Percentiles rank a stretch among this genome's conserved stretches.
These are phyloP conservation scores for Blastocystis sp. DNA, from an alignment of 352 stramenopile genomes.

Conservation along the genomic window DNA sequence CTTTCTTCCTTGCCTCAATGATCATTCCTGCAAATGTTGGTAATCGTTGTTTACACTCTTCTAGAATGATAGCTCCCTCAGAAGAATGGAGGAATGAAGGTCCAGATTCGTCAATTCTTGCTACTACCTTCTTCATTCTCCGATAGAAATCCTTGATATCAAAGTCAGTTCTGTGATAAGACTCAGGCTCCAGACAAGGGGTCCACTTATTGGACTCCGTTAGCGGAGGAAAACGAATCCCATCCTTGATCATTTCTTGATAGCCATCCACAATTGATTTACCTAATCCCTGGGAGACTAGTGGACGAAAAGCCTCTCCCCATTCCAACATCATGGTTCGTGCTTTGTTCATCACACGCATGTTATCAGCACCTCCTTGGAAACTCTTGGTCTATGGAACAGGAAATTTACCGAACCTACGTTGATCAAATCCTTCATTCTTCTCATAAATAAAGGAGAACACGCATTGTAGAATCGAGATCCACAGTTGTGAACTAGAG, in stretches of 20 bases:
- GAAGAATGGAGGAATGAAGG: not conserved
- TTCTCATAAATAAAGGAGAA: conserved; percentile 9
- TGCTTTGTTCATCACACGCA: not conserved
- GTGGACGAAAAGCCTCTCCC: not conserved
- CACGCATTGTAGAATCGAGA: not conserved
- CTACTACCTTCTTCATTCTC: not conserved
- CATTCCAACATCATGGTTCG: not conserved
- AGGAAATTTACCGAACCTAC: not conserved
- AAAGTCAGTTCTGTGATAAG: not conserved
- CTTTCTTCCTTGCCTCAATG: not conserved
- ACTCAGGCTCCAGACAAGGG: not conserved
- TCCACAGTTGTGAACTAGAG: not conserved
- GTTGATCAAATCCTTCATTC: not conserved
- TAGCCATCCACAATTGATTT: not conserved
- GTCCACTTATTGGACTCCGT: not conserved
- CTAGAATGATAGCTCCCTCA: not conserved
- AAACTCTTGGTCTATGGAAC: not conserved
- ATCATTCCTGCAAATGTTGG: not conserved
- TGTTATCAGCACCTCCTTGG: not conserved
- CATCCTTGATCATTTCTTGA: conserved; percentile 2
- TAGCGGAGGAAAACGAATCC: not conserved
- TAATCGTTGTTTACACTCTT: not conserved
- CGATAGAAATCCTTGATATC: conserved; percentile 32
- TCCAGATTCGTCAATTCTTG: not conserved
- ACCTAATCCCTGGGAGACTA: not conserved